These are phyloP conservation scores for Phalaenopsis hybrid DNA, from an alignment of 116 monocot species.

Conservation along the genomic window DNA sequence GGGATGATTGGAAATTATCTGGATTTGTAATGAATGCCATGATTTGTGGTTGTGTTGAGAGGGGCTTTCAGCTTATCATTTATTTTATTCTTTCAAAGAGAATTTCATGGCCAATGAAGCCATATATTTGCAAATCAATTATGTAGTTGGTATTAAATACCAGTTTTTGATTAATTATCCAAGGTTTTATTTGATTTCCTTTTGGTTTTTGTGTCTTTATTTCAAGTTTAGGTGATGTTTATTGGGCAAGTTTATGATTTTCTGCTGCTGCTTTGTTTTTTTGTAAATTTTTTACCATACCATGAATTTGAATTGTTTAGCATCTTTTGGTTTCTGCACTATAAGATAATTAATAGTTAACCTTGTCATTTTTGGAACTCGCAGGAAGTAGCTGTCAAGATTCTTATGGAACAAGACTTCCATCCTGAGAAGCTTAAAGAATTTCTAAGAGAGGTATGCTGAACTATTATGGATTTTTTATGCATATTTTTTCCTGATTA, in stretches of 20 bases:
- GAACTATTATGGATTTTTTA: neutral
- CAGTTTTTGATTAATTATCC: too few relatives aligned
- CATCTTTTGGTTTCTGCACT: neutral
- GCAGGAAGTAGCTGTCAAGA: slow-evolving; percentile 97
- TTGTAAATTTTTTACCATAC: neutral
- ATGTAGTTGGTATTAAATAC: too few relatives aligned
- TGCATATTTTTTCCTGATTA: neutral
- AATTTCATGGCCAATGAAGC: too few relatives aligned
- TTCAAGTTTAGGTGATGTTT: neutral
- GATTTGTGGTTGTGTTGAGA: too few relatives aligned
- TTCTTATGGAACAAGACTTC: slow-evolving; percentile 91
- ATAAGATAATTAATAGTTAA: neutral
- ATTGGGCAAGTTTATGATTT: neutral
- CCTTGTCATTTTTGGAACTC: slow-evolving; percentile 8
- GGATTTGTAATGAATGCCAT: too few relatives aligned
- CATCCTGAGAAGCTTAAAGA: slow-evolving; percentile 81
- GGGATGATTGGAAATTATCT: too few relatives aligned
- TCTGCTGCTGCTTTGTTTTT: neutral
- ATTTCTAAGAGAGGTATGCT: slow-evolving; percentile 75
- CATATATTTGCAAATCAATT: too few relatives aligned
- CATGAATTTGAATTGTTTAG: neutral
- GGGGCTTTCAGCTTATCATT: too few relatives aligned
- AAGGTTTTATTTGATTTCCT: neutral
- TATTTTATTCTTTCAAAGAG: too few relatives aligned
- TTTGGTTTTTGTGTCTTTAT: neutral